Conservation (phyloP, 23 red algal species). For the Gracilaria gracilis region DNA sequence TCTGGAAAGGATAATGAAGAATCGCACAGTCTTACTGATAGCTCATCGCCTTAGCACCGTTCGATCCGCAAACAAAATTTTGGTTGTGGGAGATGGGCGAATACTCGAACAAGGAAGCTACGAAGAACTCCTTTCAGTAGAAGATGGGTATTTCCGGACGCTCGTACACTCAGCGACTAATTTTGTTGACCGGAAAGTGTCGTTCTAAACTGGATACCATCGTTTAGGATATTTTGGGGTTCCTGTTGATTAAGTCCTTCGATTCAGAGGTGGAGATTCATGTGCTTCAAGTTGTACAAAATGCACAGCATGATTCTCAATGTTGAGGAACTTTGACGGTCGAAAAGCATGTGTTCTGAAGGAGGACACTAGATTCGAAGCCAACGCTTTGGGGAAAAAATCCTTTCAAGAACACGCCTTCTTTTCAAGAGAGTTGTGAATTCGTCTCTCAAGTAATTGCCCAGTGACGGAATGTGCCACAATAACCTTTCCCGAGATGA, state of each 20-base stretch:
- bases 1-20: constrained; percentile 73
- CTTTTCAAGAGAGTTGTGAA: too few species aligned
- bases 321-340: too few species aligned
- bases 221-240: background rate
- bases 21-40: constrained; percentile 88
- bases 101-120: constrained; percentile 86
- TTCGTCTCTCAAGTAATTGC: too few species aligned
- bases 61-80: constrained; percentile 80
- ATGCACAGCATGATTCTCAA: too few species aligned
- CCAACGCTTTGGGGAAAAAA: too few species aligned
- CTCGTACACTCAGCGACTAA: constrained; percentile 74
- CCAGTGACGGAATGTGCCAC: too few species aligned
- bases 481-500: too few species aligned
- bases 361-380: too few species aligned
- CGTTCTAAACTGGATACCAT: background rate
- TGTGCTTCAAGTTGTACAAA: background rate
- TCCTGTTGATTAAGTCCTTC: background rate
- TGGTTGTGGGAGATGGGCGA: constrained; percentile 80
- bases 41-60: constrained; percentile 92
- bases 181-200: background rate
- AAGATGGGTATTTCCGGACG: constrained; percentile 75
- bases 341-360: too few species aligned
- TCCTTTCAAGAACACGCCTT: too few species aligned
- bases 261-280: background rate
- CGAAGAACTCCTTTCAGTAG: constrained; percentile 63